Evolutionary conservation across 2,329 filamentous ascomycete genomes (phyloP).

Genomic region (Colletotrichum sp.): DNA sequence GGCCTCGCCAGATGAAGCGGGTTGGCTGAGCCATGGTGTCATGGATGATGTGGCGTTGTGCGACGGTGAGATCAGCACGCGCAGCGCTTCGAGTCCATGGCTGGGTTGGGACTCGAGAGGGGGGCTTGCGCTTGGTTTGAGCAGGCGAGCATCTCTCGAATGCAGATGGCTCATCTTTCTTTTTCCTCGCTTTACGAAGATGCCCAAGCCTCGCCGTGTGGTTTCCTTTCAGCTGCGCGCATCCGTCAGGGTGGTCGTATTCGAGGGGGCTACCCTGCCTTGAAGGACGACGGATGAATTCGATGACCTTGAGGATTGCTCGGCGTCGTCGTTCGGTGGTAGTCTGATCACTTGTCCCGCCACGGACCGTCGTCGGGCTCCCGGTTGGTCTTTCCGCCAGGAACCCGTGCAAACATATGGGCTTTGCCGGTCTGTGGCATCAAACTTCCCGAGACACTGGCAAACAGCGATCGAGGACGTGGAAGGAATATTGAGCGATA

Average conservation of each 20-base stretch:
- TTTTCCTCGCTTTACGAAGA: not conserved
- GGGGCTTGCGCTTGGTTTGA: not conserved
- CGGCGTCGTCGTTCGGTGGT: not conserved
- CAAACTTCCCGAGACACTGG: slow-evolving; percentile 21
- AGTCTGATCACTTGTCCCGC: not conserved
- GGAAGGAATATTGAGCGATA: not conserved
- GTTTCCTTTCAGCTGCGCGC: not conserved
- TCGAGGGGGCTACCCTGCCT: not conserved
- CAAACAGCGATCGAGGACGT: slow-evolving; percentile 22
- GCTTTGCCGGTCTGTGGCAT: slow-evolving; percentile 2
- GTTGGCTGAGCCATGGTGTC: slow-evolving; percentile 11
- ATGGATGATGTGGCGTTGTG: slow-evolving; percentile 10
- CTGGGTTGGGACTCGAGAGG: not conserved
- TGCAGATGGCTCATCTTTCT: not conserved
- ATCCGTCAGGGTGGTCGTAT: not conserved
- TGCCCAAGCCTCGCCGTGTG: not conserved
- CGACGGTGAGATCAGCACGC: slow-evolving; percentile 12
- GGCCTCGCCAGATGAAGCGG: not conserved
- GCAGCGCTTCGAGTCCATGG: not conserved
- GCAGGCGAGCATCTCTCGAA: not conserved
- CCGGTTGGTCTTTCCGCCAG: not conserved
- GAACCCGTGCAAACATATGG: slow-evolving; percentile 4
- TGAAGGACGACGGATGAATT: not conserved
- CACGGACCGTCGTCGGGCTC: not conserved
- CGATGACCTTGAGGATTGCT: not conserved